Percentiles rank a stretch among this genome's conserved stretches.
These are phyloP conservation scores for Exophiala alcalophila DNA, from an alignment of 2,329 filamentous ascomycete species.

Conservation along the genomic window DNA sequence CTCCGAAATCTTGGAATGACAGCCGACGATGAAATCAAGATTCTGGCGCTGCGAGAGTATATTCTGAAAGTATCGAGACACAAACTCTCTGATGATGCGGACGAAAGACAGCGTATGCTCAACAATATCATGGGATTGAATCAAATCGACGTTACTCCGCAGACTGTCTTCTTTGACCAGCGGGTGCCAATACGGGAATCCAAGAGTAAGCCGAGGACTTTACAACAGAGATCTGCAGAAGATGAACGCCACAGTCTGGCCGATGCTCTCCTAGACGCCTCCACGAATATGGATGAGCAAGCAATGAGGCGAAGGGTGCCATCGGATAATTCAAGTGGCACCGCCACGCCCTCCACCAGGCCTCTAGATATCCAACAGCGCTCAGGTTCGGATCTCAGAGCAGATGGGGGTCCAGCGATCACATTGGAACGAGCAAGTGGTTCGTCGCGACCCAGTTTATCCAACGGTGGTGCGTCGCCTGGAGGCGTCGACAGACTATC, in stretches of 20 bases:
- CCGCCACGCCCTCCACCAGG: slow-evolving; percentile 17
- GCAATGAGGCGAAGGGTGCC: slow-evolving; percentile 10
- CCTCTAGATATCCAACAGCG: slow-evolving; percentile 22
- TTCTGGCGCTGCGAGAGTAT: slow-evolving; percentile 82
- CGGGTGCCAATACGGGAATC: slow-evolving; percentile 36
- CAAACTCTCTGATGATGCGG: slow-evolving; percentile 56
- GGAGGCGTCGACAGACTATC: slow-evolving; percentile 23
- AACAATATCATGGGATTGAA: slow-evolving; percentile 70
- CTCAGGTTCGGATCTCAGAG: background rate
- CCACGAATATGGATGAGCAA: slow-evolving; percentile 73
- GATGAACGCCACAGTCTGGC: slow-evolving; percentile 71
- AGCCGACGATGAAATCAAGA: slow-evolving; percentile 81
- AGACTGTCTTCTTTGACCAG: slow-evolving; percentile 91
- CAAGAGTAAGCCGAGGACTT: slow-evolving; percentile 33
- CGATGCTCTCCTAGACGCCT: slow-evolving; percentile 87
- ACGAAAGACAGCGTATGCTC: slow-evolving; percentile 38
- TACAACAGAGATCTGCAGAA: slow-evolving; percentile 34
- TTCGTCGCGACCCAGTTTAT: slow-evolving; percentile 16
- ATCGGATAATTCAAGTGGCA: slow-evolving; percentile 16
- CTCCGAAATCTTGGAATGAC: slow-evolving; percentile 79
- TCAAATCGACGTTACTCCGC: slow-evolving; percentile 71
- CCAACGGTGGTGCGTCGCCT: slow-evolving; percentile 10
- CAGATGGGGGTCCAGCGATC: slow-evolving; percentile 11
- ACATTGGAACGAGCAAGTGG: slow-evolving; percentile 21
- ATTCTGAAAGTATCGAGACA: slow-evolving; percentile 81